Conservation (phyloP, 768 basidiomycete genomes). For the Suillus subalutaceus region DNA sequence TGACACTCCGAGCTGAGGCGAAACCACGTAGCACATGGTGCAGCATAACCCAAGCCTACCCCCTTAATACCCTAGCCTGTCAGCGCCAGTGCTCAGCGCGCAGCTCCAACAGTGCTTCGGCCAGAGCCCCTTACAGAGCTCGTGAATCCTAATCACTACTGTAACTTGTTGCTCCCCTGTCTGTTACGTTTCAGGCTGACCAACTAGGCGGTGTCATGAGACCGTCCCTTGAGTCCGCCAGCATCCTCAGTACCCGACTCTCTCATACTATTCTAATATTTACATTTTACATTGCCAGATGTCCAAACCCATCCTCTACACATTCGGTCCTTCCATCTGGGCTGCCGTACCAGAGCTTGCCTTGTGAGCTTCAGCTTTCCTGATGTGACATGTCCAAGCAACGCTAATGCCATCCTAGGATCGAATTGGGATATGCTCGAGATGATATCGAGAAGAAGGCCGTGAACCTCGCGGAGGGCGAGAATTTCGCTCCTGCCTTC, state of each 20-base stretch:
- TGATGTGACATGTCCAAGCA: background rate
- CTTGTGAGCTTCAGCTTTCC: conserved; percentile 32
- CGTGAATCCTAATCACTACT: background rate
- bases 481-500: conserved; percentile 51
- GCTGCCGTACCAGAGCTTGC: conserved; percentile 44
- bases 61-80: background rate
- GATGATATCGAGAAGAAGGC: conserved; percentile 38
- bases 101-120: background rate
- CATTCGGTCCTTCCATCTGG: conserved; percentile 43
- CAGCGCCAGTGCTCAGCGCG: background rate
- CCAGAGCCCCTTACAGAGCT: background rate
- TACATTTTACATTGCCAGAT: background rate
- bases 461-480: conserved; percentile 48
- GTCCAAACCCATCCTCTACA: conserved; percentile 37
- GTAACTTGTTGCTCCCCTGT: background rate
- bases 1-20: background rate
- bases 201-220: background rate
- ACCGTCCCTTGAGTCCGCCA: background rate
- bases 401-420: conserved; percentile 26
- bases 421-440: conserved; percentile 45
- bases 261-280: background rate
- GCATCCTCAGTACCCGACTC: background rate
- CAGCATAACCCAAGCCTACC: background rate
- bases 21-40: background rate
- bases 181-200: background rate